Conservation (phyloP, 768 basidiomycete genomes). For the Tylopilus felleus region DNA sequence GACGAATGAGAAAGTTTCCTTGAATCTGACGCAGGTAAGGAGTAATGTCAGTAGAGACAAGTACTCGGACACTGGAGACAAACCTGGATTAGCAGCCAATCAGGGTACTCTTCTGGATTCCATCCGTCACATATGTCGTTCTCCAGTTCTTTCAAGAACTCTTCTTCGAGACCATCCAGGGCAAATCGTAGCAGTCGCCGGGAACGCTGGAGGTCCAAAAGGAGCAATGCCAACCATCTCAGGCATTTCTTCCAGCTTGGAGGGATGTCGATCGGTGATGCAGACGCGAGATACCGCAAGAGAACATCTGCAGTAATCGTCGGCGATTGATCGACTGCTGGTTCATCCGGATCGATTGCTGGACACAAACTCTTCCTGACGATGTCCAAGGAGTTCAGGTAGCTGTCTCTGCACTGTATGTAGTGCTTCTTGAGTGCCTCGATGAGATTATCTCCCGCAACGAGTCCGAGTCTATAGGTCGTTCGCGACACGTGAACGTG, state of each 20-base stretch:
- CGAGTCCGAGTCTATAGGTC: neutral
- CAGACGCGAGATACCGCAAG: neutral
- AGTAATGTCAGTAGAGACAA: neutral
- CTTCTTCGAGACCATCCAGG: neutral
- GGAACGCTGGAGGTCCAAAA: neutral
- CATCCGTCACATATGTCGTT: neutral
- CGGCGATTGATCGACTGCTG: neutral
- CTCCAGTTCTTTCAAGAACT: neutral
- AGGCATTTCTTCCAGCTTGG: neutral
- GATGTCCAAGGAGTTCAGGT: neutral
- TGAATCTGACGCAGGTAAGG: neutral
- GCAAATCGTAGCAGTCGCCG: neutral
- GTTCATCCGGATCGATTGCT: neutral
- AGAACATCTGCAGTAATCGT: neutral
- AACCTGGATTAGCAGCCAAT: neutral
- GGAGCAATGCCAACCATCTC: neutral
- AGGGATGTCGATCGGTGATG: neutral
- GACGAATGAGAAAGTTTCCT: neutral
- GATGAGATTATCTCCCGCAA: neutral
- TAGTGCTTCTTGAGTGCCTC: neutral
- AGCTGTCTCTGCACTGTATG: neutral
- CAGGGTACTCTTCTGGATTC: neutral
- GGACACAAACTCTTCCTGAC: neutral
- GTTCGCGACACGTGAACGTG: neutral
- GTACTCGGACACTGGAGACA: neutral